A percentile compares a stretch with the other conserved stretches of the same genome.
phyloP scores from a whole-genome alignment of 192 early-diverging fungal species.

The Podochytrium sp. region DNA sequence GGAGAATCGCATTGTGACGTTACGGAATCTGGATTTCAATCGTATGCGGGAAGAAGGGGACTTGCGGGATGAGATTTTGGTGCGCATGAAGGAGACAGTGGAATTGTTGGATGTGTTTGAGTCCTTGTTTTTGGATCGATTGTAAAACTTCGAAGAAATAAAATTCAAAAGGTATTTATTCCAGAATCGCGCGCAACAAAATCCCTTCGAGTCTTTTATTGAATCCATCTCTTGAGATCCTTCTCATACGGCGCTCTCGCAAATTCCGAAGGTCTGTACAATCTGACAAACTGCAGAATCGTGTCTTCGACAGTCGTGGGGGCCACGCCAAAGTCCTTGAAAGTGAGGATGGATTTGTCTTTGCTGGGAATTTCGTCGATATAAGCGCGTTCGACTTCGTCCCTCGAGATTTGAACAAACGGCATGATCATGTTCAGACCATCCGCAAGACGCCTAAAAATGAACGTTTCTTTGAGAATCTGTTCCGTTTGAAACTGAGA shows the following conservation, averaged over 20 bases:
- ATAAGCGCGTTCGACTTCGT: conserved; percentile 78
- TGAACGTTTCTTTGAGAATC: background rate
- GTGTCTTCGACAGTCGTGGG: conserved; percentile 80
- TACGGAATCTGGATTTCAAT: conserved; percentile 31
- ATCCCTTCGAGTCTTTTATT: background rate
- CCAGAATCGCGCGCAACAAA: background rate
- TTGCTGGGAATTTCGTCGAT: conserved; percentile 43
- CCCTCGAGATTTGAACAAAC: conserved; percentile 78
- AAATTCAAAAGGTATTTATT: conserved; percentile 2
- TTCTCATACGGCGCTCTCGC: conserved; percentile 42
- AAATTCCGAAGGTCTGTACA: conserved; percentile 66
- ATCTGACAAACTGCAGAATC: conserved; percentile 80
- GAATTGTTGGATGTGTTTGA: conserved; percentile 35
- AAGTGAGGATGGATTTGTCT: conserved; percentile 75
- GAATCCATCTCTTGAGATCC: conserved; percentile 31
- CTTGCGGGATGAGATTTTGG: conserved; percentile 12
- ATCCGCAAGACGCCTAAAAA: conserved; percentile 54
- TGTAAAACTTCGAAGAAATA: too few species aligned
- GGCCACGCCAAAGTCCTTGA: conserved; percentile 83
- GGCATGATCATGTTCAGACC: conserved; percentile 65
- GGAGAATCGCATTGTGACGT: conserved; percentile 5
- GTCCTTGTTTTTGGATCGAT: too few species aligned
- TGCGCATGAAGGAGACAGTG: conserved; percentile 28
- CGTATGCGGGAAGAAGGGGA: background rate
- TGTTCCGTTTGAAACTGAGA: background rate